Conservation (phyloP, 768 basidiomycete species). For the Phylloporus sp. region DNA sequence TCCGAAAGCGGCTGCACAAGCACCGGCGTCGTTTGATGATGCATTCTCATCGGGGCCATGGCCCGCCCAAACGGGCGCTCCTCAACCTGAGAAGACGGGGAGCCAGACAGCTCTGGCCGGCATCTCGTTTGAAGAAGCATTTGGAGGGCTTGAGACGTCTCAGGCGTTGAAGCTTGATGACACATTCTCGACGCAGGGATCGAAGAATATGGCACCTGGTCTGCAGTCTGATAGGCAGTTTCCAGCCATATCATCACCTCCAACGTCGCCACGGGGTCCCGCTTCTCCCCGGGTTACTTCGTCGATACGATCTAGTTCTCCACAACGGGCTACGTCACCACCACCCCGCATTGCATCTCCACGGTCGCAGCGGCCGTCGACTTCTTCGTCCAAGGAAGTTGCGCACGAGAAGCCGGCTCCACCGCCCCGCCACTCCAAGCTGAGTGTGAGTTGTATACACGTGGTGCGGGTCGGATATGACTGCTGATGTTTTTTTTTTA, state of each 20-base stretch:
- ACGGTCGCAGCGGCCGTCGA: slow-evolving; percentile 50
- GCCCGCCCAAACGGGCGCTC: slow-evolving; percentile 1
- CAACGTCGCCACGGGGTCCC: slow-evolving; percentile 36
- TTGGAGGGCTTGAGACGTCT: slow-evolving; percentile 40
- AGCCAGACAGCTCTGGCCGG: slow-evolving; percentile 9
- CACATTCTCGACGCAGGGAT: slow-evolving; percentile 33
- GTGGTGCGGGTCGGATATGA: neutral
- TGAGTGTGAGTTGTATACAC: slow-evolving; percentile 56
- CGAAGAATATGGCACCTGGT: slow-evolving; percentile 24
- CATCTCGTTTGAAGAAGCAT: slow-evolving; percentile 54
- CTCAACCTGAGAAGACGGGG: slow-evolving; percentile 16
- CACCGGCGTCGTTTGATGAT: slow-evolving; percentile 42
- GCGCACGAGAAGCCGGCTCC: slow-evolving; percentile 51
- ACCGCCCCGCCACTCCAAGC: slow-evolving; percentile 59
- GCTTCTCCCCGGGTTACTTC: slow-evolving; percentile 27
- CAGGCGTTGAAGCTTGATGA: slow-evolving; percentile 38
- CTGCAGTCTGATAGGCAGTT: slow-evolving; percentile 28
- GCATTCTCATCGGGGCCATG: slow-evolving; percentile 35
- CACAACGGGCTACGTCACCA: slow-evolving; percentile 43
- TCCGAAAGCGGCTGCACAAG: slow-evolving; percentile 13
- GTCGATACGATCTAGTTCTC: slow-evolving; percentile 35
- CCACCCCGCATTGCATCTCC: slow-evolving; percentile 50
- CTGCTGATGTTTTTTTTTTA: slow-evolving; percentile 12
- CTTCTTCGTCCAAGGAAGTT: slow-evolving; percentile 48
- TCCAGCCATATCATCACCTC: slow-evolving; percentile 38